Base-by-base conservation (phyloP, 768 basidiomycete genomes). In the Jaapia argillacea region DNA sequence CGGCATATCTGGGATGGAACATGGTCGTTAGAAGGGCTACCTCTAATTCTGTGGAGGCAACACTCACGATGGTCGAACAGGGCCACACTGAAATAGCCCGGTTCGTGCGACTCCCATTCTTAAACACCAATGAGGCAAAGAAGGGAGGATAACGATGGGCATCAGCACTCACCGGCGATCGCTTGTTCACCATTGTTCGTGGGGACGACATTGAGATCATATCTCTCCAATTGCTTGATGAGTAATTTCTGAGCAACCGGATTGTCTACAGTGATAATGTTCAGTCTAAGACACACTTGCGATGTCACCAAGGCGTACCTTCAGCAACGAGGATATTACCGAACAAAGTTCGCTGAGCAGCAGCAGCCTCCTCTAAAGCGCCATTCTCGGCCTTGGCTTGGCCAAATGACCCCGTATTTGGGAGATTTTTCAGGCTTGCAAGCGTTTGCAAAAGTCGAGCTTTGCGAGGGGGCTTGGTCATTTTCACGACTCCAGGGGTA, bases 291-390 rank as follows among this genome's bases (percentile, higher is more conserved):
- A 6, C 35, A 18, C 2, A 48, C 27, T 16, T 39, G 31, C 20
- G 21, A 13, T 33, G n/a, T n/a, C 28, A 16, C 10, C 16, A 33
- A 10, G 14, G 48, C 58, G 37, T 31, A 77, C 81, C 82, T 72
- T 85, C 83, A 3, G 82, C 83, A 18, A 86, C 70, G 7, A 86
- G 68, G 6, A 86, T 71, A 47, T 79, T 81, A 18, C 81, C 81
- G 51, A 61, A 79, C 4, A 83, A 62, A 3, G 73, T 79, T 20
- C 79, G 66, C 39, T 72, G 74, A 14, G 68, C 66, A 23, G 65
- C 55, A 4, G 65, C 60, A 12, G 70, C 49, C 39, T 74, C 71
- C 43, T 77, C 78, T 7, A 69, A 60, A 1, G 71, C 61, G 48
- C 65, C 65, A 2, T 64, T 48, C 2, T 67, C 58, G 27, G 64